Percentiles rank a stretch among this genome's conserved stretches.
Conservation (phyloP, 352 stramenopile species). For the Globisporangium orthogonon region DNA sequence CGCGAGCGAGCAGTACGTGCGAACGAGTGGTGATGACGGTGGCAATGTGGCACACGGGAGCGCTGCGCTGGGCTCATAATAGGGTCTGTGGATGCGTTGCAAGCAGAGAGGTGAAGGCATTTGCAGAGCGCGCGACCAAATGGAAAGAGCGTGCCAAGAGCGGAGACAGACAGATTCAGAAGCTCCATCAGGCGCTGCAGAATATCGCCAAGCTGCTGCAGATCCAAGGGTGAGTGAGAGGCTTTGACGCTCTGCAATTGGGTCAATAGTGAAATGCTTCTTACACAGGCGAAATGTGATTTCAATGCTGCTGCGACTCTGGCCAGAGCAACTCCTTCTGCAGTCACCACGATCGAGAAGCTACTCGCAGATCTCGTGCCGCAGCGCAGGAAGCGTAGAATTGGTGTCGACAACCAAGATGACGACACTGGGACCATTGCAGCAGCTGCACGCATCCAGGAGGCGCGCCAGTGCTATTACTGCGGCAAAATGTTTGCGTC, state of each 20-base stretch:
- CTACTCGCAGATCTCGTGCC: constrained; percentile 40
- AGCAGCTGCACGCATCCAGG: constrained; percentile 16
- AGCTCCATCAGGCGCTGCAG: constrained; percentile 70
- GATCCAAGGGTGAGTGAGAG: constrained; percentile 38
- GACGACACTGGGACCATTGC: not conserved
- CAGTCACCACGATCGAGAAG: constrained; percentile 49
- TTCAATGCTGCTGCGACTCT: not conserved
- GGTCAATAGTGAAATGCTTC: too few species aligned
- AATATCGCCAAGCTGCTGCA: constrained; percentile 70
- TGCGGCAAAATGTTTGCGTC: constrained; percentile 74
- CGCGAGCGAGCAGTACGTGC: constrained; percentile 19
- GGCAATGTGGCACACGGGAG: not conserved
- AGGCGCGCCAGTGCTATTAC: constrained; percentile 45
- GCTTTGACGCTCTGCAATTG: too few species aligned
- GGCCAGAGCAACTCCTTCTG: constrained; percentile 40
- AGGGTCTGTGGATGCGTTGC: not conserved
- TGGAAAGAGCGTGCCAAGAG: constrained; percentile 46
- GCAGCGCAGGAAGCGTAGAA: constrained; percentile 11
- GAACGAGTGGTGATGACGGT: not conserved
- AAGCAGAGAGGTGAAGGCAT: constrained; percentile 34
- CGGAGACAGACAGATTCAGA: constrained; percentile 55
- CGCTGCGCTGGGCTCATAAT: not conserved
- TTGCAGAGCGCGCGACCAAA: constrained; percentile 30
- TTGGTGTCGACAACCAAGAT: constrained; percentile 6
- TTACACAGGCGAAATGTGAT: not conserved